Evolutionary conservation across 352 stramenopile species (phyloP), one percentile per base, ranked within the genome.

Genomic region (Pythium grandisporangium): DNA sequence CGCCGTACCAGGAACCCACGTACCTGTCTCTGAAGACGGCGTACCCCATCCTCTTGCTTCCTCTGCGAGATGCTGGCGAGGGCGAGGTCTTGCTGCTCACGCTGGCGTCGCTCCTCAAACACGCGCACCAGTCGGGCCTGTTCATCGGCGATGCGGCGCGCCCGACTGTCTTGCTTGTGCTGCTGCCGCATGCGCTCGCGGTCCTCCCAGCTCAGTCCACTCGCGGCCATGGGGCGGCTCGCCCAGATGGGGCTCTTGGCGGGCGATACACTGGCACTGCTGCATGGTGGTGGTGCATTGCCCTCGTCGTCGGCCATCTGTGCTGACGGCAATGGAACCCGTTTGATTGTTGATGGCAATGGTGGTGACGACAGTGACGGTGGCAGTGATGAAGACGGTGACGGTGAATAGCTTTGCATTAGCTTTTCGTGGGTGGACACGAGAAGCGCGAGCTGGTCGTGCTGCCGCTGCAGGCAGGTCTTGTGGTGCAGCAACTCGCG

Each of bases 181-280:
- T 73, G 45, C 30, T 62, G 66, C 11, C 67, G 56, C 29, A 75
- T 58, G 30, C 58, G 57, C 48, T 86, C 71, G 6, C 77, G 66
- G 50, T 90, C 71, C 49, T 90, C 71, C 67, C 71, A 90, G 4
- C 64, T 82, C 57, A 75, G n/a, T n/a, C n/a, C n/a, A n/a, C n/a
- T n/a, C n/a, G n/a, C n/a, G n/a, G n/a, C n/a, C n/a, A n/a, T n/a
- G n/a, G n/a, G n/a, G n/a, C n/a, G n/a, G n/a, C n/a, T n/a, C n/a
- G n/a, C n/a, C n/a, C n/a, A n/a, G n/a, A n/a, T n/a, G n/a, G n/a
- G n/a, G n/a, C n/a, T n/a, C n/a, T n/a, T n/a, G n/a, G n/a, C n/a
- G n/a, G n/a, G n/a, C n/a, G n/a, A n/a, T n/a, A n/a, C n/a, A n/a
- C n/a, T n/a, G n/a, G n/a, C n/a, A n/a, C n/a, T n/a, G n/a, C n/a